phyloP scores from a whole-genome alignment of 1,284 basidiomycete genomes.

The Fomitopsis betulina region DNA sequence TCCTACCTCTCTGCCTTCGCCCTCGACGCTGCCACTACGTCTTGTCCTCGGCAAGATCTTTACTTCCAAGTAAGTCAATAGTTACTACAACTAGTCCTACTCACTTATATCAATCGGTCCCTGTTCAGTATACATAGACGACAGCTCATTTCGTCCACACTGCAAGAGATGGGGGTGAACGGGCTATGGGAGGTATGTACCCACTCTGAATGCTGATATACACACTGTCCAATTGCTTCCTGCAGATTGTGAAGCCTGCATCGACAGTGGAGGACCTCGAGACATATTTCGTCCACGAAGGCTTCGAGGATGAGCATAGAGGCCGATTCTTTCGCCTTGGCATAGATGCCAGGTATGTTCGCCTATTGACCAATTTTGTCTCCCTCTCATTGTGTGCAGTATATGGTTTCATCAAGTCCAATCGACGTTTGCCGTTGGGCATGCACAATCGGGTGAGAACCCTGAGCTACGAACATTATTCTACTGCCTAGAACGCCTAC shows the following conservation, averaged over 20 bases:
- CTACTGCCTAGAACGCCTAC: slow-evolving; percentile 28
- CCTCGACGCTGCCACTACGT: no score
- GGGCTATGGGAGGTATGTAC: neutral
- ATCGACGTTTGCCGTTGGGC: neutral
- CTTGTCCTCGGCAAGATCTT: no score
- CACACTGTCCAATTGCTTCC: neutral
- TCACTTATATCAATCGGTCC: no score
- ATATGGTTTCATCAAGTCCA: slow-evolving; percentile 1
- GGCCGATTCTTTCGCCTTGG: neutral
- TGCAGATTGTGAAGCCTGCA: neutral
- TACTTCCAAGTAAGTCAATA: no score
- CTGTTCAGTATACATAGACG: no score
- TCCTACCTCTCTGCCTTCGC: no score
- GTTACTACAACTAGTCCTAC: no score
- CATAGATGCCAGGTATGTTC: neutral
- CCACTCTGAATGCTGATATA: no score
- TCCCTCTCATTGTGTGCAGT: neutral
- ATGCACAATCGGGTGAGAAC: slow-evolving; percentile 5
- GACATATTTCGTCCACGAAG: neutral
- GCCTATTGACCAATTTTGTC: neutral
- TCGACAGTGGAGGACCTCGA: neutral
- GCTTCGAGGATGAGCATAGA: neutral
- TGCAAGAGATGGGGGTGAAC: neutral
- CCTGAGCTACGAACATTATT: slow-evolving; percentile 12
- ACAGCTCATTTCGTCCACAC: no score